Evolutionary conservation across 495 filamentous ascomycete species (phyloP).

Genomic region (Penicillium daleae): DNA sequence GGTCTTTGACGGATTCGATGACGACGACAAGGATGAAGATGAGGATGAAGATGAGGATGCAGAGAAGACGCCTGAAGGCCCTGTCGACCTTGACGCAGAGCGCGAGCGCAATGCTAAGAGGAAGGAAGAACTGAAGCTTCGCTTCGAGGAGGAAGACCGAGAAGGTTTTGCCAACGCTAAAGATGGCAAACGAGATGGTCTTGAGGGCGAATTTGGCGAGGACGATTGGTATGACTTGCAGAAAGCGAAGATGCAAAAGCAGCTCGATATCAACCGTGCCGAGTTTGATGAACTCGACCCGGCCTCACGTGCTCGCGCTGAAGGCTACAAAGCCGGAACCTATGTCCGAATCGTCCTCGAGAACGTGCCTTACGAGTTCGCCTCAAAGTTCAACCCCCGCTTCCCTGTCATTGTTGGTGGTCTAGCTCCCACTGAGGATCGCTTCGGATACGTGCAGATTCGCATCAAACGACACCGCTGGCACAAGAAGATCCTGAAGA

Average conservation of each 20-base stretch:
- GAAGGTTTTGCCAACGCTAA: conserved; percentile 91
- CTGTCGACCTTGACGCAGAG: conserved; percentile 71
- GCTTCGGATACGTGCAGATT: conserved; percentile 92
- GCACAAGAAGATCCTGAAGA: conserved; percentile 99
- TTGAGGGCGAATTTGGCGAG: conserved; percentile 81
- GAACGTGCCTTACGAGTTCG: conserved; percentile 88
- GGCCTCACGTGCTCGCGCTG: conserved; percentile 73
- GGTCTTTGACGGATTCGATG: conserved; percentile 48
- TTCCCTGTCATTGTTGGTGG: conserved; percentile 90
- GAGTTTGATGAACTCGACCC: conserved; percentile 89
- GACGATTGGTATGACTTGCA: conserved; percentile 99
- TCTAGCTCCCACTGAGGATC: conserved; percentile 86
- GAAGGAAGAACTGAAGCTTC: conserved; percentile 91
- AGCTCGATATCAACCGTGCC: conserved; percentile 89
- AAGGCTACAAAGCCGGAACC: conserved; percentile 90
- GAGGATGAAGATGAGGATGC: conserved; percentile 30
- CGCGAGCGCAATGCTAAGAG: conserved; percentile 85
- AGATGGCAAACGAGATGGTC: conserved; percentile 64
- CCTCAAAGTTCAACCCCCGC: conserved; percentile 80
- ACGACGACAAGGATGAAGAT: conserved; percentile 38
- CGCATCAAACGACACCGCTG: conserved; percentile 96
- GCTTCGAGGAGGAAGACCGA: conserved; percentile 95
- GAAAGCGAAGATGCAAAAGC: conserved; percentile 92
- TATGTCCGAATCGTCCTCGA: conserved; percentile 90
- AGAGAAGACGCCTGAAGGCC: conserved; percentile 34